Percentiles rank a stretch among this genome's conserved stretches.
Conservation (phyloP, 1,284 basidiomycete species). For the Volvariella surrecta region DNA sequence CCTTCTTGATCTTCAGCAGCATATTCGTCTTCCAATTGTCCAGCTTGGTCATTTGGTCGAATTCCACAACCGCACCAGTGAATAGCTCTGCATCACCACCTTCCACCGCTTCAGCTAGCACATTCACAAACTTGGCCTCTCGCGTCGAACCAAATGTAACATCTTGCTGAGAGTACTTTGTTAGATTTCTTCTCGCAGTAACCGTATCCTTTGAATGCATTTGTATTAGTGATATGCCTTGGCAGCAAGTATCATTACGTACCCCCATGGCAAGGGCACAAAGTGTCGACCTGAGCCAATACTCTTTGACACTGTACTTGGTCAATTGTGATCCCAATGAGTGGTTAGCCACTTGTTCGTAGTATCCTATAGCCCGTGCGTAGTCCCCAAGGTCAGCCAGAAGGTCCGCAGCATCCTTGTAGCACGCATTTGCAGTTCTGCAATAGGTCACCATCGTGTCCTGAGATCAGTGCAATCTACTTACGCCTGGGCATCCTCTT, state of each 20-base stretch:
- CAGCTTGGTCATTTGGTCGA: conserved; percentile 82
- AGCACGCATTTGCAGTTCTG: conserved; percentile 93
- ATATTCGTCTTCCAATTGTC: conserved; percentile 95
- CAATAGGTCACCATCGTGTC: conserved; percentile 9
- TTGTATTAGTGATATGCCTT: conserved; percentile 1
- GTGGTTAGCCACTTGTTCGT: conserved; percentile 86
- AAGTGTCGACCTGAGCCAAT: conserved; percentile 84
- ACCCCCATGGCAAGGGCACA: conserved; percentile 90
- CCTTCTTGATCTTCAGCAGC: conserved; percentile 81
- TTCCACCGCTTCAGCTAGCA: conserved; percentile 74
- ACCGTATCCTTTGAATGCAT: conserved; percentile 64
- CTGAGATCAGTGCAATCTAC: conserved; percentile 19
- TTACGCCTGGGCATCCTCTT: conserved; percentile 94
- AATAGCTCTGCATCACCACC: conserved; percentile 73
- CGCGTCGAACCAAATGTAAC: conserved; percentile 78
- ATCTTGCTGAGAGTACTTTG: conserved; percentile 71
- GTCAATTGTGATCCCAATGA: conserved; percentile 82
- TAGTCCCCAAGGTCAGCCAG: conserved; percentile 88
- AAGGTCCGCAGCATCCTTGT: conserved; percentile 93
- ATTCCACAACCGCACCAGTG: conserved; percentile 76
- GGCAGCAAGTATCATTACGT: conserved; percentile 13
- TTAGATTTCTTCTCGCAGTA: conserved; percentile 73
- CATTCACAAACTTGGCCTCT: conserved; percentile 81
- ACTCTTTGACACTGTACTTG: conserved; percentile 99
- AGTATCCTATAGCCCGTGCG: conserved; percentile 78